Base-by-base conservation (phyloP, 1,284 basidiomycete genomes). In the Spongiforma sp. region DNA sequence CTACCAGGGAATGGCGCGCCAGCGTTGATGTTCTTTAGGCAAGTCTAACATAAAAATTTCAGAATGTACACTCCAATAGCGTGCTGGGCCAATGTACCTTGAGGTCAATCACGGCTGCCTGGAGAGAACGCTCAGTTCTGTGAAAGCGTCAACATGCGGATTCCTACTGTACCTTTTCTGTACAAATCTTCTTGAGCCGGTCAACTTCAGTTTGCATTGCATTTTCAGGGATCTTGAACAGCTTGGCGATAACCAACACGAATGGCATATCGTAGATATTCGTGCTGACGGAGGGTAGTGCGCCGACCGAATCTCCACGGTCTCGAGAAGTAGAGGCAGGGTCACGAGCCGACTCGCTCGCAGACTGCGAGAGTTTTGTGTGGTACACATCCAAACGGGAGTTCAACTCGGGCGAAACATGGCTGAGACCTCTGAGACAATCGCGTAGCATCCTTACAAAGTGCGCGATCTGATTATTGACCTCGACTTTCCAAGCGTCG, bases 21-120 rank as follows among this genome's bases (percentile, higher is more conserved):
- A 10, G 93, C 90, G 65, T 92, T 93, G 75, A 99, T 93, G 67
- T 96, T 94, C 80, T 95, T 96, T 61, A 98, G 83, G 74, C 94
- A 96, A 36, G 91, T 93, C 91, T 79, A 55, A 52, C 32, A 36
- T 63, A 64, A 52, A 59, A 50, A 57, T 46, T 39, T 71, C 46
- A 65, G 62, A 48, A 59, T 2, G 28, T 19, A 21, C 37, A 11
- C 34, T 21, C 43, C 14, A 19, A 41, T 19, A 43, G 36, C 65
- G 39, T 12, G 53, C 32, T 39, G 32, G 28, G 46, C 33, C 33
- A 46, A 68, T 76, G 59, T 75, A 90, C 91, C 84, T 95, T 96
- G 57, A 96, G 81, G 75, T 96, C 95, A 58, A 85, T 85, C 65
- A 96, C 79, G 0, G 93, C 94, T 32, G 93, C 93, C 87, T 94